Evolutionary conservation across 306 rosid genomes (phyloP), one percentile per base, ranked within the genome.

Genomic region (Quercus gilva): DNA sequence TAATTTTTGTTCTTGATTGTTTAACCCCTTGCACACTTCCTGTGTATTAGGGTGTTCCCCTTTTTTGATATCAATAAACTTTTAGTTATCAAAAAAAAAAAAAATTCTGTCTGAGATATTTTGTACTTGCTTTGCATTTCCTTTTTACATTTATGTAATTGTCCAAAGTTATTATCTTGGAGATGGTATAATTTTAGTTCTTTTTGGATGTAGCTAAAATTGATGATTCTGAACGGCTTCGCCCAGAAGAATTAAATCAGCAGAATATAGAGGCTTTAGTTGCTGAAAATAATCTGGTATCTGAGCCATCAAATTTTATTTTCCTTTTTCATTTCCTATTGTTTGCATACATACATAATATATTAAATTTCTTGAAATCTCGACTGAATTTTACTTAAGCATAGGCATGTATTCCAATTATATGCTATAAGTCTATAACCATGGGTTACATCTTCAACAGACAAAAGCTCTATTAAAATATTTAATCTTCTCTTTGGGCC

Each of bases 231-330:
- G 99, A 95, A 74, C 90, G 92, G 71, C 96, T 95, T 74, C 93
- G 96, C 69, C 99, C 99, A 21, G 99, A 95, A 84, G 99, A 95
- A 87, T 84, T 95, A 82, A 95, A 95, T 83, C 99, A 95, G 73
- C 99, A 95, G 77, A 95, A 90, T 76, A 95, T 95, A 82, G 98
- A 95, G 88, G 99, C 99, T 68, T 81, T 95, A 87, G 96, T 95
- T 85, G 97, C 99, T 18, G 99, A 95, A 88, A 90, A 72, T 85
- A 92, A 95, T 89, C 87, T 93, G 99, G 98, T 95, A 91, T 33
- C 80, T 73, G 68, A 71, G 21, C 64, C 55, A 55, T 65, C 33
- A 3, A 60, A 55, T 80, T 76, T 60, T 74, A 18, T 18, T 69
- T 49, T 61, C 71, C 61, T 64, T 75, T 77, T 49, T 57, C 55